Percentiles rank a stretch among this genome's conserved stretches.
phyloP scores from a whole-genome alignment of 2,329 filamentous ascomycete species.

The Colletotrichum liaoningense region DNA sequence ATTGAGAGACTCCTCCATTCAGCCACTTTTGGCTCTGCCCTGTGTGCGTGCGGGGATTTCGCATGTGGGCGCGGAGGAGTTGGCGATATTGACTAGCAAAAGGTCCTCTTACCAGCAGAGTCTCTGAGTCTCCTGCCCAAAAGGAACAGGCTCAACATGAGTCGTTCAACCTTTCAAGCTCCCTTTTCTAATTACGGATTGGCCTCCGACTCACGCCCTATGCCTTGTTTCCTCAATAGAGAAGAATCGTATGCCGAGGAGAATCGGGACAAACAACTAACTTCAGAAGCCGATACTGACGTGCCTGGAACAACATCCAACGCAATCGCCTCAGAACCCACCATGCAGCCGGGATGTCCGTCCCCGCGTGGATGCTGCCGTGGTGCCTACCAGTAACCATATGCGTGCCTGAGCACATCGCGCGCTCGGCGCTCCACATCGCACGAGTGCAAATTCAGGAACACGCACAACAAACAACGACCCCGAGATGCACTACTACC shows the following conservation, averaged over 20 bases:
- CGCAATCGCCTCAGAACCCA: constrained; percentile 65
- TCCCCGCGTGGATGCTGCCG: constrained; percentile 73
- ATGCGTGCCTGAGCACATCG: neutral
- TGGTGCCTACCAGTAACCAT: neutral
- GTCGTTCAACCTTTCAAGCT: neutral
- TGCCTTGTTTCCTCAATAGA: neutral
- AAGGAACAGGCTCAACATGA: neutral
- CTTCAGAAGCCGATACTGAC: neutral
- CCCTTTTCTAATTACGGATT: neutral
- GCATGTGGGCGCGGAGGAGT: neutral
- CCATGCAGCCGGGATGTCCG: constrained; percentile 80
- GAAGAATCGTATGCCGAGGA: too few relatives aligned
- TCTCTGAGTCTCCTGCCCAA: constrained; percentile 14
- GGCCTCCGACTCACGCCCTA: neutral
- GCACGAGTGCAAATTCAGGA: constrained; percentile 23
- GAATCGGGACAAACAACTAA: too few relatives aligned
- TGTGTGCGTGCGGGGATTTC: neutral
- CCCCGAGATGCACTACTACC: constrained; percentile 2
- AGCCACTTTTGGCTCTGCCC: neutral
- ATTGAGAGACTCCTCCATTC: neutral
- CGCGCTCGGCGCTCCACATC: constrained; percentile 12
- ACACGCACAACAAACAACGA: constrained; percentile 15
- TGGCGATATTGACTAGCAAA: constrained; percentile 29
- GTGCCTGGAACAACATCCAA: constrained; percentile 15
- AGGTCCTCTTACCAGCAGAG: constrained; percentile 9